phyloP scores from a whole-genome alignment of 192 early-diverging fungal species.

The Funneliformis geosporum region DNA sequence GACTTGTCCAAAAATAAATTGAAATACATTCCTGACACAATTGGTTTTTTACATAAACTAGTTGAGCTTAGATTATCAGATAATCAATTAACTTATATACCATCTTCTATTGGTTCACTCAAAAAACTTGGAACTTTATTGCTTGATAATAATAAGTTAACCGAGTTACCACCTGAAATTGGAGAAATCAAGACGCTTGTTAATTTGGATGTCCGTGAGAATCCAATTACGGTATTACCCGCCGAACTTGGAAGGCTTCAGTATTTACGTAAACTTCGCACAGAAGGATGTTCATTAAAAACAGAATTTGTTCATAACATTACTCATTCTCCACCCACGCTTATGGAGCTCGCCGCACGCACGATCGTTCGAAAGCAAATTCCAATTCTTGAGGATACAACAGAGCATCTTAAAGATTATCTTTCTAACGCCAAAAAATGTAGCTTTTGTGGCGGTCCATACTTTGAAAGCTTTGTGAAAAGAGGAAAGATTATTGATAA shows the following conservation, averaged over 20 bases:
- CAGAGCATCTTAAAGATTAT: conserved; percentile 64
- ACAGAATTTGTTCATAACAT: conserved; percentile 47
- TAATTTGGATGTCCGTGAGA: conserved; percentile 66
- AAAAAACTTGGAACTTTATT: conserved; percentile 66
- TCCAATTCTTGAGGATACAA: conserved; percentile 50
- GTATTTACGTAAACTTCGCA: conserved; percentile 58
- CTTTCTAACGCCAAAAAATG: conserved; percentile 60
- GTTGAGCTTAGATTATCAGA: conserved; percentile 63
- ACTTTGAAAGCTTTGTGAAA: conserved; percentile 62
- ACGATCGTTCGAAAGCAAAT: conserved; percentile 68
- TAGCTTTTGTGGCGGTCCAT: conserved; percentile 79
- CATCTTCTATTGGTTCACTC: conserved; percentile 60
- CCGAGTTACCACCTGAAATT: conserved; percentile 64
- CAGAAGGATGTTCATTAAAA: conserved; percentile 58
- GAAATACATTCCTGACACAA: conserved; percentile 62
- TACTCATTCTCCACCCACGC: conserved; percentile 56
- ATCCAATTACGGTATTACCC: conserved; percentile 66
- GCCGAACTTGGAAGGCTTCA: conserved; percentile 73
- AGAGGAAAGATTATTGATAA: conserved; percentile 68
- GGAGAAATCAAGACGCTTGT: conserved; percentile 61
- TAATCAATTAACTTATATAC: conserved; percentile 67
- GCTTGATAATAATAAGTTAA: conserved; percentile 62
- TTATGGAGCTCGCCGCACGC: conserved; percentile 78
- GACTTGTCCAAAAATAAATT: conserved; percentile 69
- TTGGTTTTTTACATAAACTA: conserved; percentile 66